Evolutionary conservation across 805 yeast genomes (phyloP).

Genomic region (Barnettozyma sp.): DNA sequence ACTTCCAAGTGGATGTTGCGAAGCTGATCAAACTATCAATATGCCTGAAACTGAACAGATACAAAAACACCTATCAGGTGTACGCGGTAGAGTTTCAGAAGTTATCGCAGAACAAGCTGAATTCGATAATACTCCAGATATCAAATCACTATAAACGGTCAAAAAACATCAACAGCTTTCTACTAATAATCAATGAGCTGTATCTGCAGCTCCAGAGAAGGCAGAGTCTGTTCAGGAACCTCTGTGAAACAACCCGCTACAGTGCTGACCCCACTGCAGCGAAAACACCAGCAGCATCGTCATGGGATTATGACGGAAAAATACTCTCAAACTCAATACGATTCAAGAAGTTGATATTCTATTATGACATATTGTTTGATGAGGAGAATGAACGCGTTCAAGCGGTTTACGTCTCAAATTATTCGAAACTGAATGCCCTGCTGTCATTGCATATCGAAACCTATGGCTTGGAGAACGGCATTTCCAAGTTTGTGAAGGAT

Average conservation of each 20-base stretch:
- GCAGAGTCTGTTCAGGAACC: constrained; percentile 5
- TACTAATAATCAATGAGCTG: constrained; percentile 16
- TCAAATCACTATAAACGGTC: constrained; percentile 4
- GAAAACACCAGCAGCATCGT: too few relatives aligned
- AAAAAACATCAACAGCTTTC: constrained; percentile 20
- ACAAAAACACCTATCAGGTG: constrained; percentile 11
- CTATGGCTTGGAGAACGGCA: constrained; percentile 7
- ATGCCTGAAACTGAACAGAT: constrained; percentile 12
- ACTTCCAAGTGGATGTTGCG: constrained; percentile 13
- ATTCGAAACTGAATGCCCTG: not conserved
- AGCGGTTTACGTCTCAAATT: constrained; percentile 5
- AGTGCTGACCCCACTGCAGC: not conserved
- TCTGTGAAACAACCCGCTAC: not conserved
- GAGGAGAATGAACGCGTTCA: constrained; percentile 5
- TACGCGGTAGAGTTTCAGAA: constrained; percentile 11
- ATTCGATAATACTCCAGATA: constrained; percentile 13
- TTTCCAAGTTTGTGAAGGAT: constrained; percentile 3
- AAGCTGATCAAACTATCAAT: constrained; percentile 13
- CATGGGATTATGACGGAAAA: not conserved
- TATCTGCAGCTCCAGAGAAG: constrained; percentile 13
- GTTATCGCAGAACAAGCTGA: constrained; percentile 20
- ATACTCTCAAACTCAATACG: constrained; percentile 3
- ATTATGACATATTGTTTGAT: constrained; percentile 7
- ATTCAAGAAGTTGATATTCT: constrained; percentile 1
- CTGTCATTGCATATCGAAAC: constrained; percentile 2